phyloP scores from a whole-genome alignment of 192 early-diverging fungal species.

The Coemansia sp. region DNA sequence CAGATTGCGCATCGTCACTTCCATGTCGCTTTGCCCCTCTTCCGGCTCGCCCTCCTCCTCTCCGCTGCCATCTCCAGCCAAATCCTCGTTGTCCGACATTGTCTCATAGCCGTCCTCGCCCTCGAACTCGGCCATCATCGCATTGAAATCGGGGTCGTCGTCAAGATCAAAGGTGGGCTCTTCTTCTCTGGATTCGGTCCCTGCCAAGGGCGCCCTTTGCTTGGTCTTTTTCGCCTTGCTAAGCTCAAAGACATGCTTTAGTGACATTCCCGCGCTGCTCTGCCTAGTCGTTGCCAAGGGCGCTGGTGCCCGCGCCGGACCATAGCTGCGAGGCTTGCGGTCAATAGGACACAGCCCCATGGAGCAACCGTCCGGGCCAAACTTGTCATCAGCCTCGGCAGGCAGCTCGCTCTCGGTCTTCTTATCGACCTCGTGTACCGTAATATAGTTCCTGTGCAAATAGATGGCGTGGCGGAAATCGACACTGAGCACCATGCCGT shows the following conservation, averaged over 20 bases:
- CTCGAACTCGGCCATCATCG: background rate
- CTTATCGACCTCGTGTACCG: constrained; percentile 29
- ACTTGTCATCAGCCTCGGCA: background rate
- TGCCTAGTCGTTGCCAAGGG: background rate
- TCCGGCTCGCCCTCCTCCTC: background rate
- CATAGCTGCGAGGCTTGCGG: background rate
- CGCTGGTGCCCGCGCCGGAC: background rate
- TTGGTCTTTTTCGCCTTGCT: background rate
- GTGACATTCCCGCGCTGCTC: background rate
- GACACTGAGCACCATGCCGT: constrained; percentile 31
- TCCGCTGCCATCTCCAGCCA: background rate
- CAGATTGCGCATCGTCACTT: constrained; percentile 3
- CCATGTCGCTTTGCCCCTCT: background rate
- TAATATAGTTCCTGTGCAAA: constrained; percentile 16
- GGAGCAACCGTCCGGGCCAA: constrained; percentile 10
- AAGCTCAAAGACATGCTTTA: background rate
- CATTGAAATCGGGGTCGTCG: background rate
- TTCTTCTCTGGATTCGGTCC: no score
- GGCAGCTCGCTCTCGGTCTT: background rate
- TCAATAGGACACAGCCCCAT: constrained; percentile 40
- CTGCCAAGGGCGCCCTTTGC: background rate
- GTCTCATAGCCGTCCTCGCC: background rate
- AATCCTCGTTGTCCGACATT: background rate
- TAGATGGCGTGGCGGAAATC: constrained; percentile 40
- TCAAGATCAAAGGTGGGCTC: background rate